Percentiles rank a stretch among this genome's conserved stretches.
Evolutionary conservation across 1,284 basidiomycete genomes (phyloP).

Genomic region (Tremellales sp.): DNA sequence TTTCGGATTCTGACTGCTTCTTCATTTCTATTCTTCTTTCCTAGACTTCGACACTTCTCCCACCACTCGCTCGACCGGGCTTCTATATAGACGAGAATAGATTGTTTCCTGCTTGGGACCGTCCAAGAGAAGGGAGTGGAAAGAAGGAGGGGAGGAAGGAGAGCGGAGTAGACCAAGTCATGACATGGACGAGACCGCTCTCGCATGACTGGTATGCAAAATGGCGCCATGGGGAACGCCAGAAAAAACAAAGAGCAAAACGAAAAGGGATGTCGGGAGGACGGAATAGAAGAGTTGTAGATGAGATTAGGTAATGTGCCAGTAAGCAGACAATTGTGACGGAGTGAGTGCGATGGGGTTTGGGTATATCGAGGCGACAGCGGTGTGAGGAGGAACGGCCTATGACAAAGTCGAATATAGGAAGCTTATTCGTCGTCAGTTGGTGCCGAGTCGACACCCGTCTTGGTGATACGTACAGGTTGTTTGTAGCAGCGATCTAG

Average conservation of each 20-base stretch:
- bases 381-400: slow-evolving; percentile 6
- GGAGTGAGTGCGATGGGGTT: background rate
- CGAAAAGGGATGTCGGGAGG: background rate
- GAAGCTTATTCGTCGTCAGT: slow-evolving; percentile 32
- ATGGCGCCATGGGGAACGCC: too few species aligned
- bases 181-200: too few species aligned
- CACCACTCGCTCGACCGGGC: too few species aligned
- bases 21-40: too few species aligned
- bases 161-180: background rate
- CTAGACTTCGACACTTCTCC: too few species aligned
- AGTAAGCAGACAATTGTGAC: background rate
- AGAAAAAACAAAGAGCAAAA: background rate
- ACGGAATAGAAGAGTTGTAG: background rate
- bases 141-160: background rate
- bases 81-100: too few species aligned
- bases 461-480: slow-evolving; percentile 62
- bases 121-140: too few species aligned
- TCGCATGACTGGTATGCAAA: background rate
- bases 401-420: slow-evolving; percentile 47
- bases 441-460: background rate
- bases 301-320: too few species aligned
- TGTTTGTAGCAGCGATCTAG: slow-evolving; percentile 91
- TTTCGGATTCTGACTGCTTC: too few species aligned
- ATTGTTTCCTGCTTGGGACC: too few species aligned
- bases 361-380: background rate